Evolutionary conservation across 805 yeast genomes (phyloP).

Genomic region (Candida oleophila): DNA sequence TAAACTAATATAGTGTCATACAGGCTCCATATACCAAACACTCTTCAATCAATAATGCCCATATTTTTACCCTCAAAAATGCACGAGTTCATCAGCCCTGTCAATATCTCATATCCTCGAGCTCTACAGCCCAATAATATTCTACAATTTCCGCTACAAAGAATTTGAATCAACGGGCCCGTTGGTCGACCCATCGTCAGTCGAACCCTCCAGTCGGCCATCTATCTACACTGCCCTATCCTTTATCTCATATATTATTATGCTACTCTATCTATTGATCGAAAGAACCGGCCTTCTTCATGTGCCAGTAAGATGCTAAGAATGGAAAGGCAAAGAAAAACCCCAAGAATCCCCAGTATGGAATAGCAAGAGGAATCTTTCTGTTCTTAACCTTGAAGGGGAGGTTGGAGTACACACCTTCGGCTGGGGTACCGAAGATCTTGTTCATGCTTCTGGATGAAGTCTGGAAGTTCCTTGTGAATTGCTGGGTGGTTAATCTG

Average conservation of each 20-base stretch:
- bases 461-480: constrained; percentile 43
- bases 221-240: neutral
- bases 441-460: constrained; percentile 39
- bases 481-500: constrained; percentile 10
- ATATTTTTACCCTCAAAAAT: too few species aligned
- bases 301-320: constrained; percentile 73
- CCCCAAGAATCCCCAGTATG: constrained; percentile 77
- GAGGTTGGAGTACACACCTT: constrained; percentile 84
- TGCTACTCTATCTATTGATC: constrained; percentile 8
- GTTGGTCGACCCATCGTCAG: too few species aligned
- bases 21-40: too few species aligned
- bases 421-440: constrained; percentile 38
- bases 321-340: constrained; percentile 60
- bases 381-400: constrained; percentile 95
- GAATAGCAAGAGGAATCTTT: constrained; percentile 81
- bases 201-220: neutral
- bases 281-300: constrained; percentile 78
- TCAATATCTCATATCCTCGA: too few species aligned
- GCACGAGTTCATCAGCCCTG: too few species aligned
- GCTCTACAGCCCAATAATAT: too few species aligned
- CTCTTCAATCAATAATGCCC: too few species aligned
- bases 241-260: neutral
- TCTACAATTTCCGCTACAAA: too few species aligned
- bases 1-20: too few species aligned
- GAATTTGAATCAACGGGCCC: too few species aligned